phyloP scores from a whole-genome alignment of 2,329 filamentous ascomycete genomes.

The Lachnellula willkommii region DNA sequence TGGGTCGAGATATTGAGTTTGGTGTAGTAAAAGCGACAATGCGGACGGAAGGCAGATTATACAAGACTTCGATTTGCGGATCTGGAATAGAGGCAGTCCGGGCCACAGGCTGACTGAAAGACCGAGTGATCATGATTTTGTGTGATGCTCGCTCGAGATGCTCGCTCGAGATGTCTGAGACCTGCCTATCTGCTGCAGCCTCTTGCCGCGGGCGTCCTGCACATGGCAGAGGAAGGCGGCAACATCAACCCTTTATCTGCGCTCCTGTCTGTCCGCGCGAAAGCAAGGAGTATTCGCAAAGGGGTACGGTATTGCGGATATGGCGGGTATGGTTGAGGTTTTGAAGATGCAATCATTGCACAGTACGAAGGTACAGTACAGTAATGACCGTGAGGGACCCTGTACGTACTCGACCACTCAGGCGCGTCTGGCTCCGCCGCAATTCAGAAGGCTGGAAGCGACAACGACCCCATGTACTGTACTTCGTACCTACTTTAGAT shows the following conservation, averaged over 20 bases:
- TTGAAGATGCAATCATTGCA: not conserved
- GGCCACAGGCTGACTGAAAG: constrained; percentile 21
- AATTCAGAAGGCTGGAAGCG: not conserved
- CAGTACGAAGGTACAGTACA: no score
- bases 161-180: no score
- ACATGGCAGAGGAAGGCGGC: no score
- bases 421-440: no score
- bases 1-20: constrained; percentile 11
- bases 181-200: no score
- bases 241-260: no score
- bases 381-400: no score
- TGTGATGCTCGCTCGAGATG: no score
- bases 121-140: constrained; percentile 2
- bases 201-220: no score
- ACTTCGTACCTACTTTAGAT: not conserved
- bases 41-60: constrained; percentile 28
- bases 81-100: constrained; percentile 19
- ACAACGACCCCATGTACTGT: not conserved
- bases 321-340: not conserved
- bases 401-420: no score
- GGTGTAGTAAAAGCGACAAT: constrained; percentile 50
- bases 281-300: not conserved
- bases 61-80: constrained; percentile 31
- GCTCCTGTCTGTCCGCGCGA: not conserved
- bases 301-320: not conserved